Base-by-base conservation (phyloP, 768 basidiomycete genomes). In the Hortiboletus flavorubellus region DNA sequence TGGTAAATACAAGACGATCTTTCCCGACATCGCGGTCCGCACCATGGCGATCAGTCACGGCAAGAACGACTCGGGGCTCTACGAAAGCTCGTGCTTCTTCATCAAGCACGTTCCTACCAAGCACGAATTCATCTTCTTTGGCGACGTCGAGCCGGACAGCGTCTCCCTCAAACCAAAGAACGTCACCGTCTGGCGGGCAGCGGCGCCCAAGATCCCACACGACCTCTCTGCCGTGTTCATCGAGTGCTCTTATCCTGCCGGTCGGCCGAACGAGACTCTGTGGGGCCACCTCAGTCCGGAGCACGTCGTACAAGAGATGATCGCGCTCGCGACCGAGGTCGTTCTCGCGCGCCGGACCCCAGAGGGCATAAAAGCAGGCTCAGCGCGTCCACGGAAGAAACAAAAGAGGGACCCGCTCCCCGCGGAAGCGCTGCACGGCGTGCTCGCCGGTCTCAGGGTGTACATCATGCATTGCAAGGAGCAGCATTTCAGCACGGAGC, bases 391-490 rank as follows among this genome's bases (percentile, higher is more conserved):
- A 4, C 67, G 72, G 46, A 79, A 75, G 70, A 74, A 67, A 49
- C 73, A 76, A 30, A 70, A 70, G 46, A 49, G 59, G 47, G 73
- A 77, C 46, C 67, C 78, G 31, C 58, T 76, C 3, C 58, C 73
- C 8, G 61, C 73, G 2, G 75, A 80, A 9, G 78, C 81, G 29
- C 61, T 86, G 33, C 72, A 72, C 5, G 81, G 80, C 41, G 78
- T 79, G 11, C 72, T 92, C 30, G 61, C 71, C 4, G 88, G 85
- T 10, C 64, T 92, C 31, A 75, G 77, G 31, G 77, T 97, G n/a
- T 92, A 82, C 67, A 75, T 97, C 52, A 91, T 83, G 40, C 93
- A 97, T 65, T 91, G 91, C 77, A 97, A 98, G 67, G 91, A 92
- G 56, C 78, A 81, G 56, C 78, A 81, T 42, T 71, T 87, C 50